A percentile compares a stretch with the other conserved stretches of the same genome.
phyloP scores from a whole-genome alignment of 768 basidiomycete species.

The Panellus pusillus region DNA sequence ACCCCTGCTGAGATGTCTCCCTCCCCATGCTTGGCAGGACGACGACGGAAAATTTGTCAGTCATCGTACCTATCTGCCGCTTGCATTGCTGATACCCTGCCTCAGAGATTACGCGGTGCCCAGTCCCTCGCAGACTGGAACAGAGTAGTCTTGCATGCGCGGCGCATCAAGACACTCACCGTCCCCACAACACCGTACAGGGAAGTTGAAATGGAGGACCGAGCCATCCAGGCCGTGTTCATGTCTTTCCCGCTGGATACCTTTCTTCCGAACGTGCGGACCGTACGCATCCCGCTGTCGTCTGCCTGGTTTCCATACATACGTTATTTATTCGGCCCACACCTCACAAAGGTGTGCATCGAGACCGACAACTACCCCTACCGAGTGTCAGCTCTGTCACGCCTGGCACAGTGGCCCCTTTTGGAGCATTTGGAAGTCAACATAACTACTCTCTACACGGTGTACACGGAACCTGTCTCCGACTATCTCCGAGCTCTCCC shows the following conservation, averaged over 20 bases:
- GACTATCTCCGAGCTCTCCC: no score
- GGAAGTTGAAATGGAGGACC: no score
- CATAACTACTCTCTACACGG: background rate
- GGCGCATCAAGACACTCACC: background rate
- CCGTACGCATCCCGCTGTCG: background rate
- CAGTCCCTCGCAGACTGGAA: background rate
- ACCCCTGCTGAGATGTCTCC: conserved; percentile 1
- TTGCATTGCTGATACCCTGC: no score
- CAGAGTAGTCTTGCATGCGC: background rate
- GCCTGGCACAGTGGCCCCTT: background rate
- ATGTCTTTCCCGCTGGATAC: background rate
- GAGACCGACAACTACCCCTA: background rate
- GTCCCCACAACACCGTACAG: background rate
- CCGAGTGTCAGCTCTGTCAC: background rate
- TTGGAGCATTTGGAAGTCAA: background rate
- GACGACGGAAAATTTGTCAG: background rate
- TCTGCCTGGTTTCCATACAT: background rate
- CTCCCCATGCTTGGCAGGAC: background rate
- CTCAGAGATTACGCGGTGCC: background rate
- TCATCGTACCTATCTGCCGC: background rate
- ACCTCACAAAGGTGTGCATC: background rate
- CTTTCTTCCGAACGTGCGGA: background rate
- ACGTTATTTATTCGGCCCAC: background rate
- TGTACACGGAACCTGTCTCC: background rate
- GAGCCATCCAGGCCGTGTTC: background rate